Base-by-base conservation (phyloP, 2,329 filamentous ascomycete genomes). In the Botryotinia narcissicola region DNA sequence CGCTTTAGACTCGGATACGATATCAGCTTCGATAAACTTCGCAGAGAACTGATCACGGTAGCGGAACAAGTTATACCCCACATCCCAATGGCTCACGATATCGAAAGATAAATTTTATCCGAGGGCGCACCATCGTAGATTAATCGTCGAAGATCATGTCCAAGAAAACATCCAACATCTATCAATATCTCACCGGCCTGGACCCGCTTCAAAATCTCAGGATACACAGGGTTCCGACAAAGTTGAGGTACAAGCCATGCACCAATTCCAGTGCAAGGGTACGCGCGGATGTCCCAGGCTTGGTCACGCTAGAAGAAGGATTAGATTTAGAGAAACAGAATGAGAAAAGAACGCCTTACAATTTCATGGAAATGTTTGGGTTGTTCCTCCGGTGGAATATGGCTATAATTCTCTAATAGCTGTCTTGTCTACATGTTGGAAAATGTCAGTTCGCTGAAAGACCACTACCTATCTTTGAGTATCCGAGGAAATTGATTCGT, bases 121-220 rank as follows among this genome's bases (percentile, higher is more conserved):
- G 78, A 73, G 5, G 81, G 80, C 0, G 79, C 81, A 7, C 83
- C 83, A 60, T 83, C 82, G 25, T 77, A 75, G 29, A 75, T 76
- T 25, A 84, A 76, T 29, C 80, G 79, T 32, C 82, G 81, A 14
- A 84, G 77, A 59, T 84, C 82, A 73, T 83, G 81, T 0, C 81
- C 82, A 51, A 84, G 78, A 68, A 81, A 82, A 62, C 82, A 83
- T 8, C 81, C 83, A 1, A 76, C 61, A 48, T 75, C 74, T 12
- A 76, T 66, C 20, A 76, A 77, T 8, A n/a, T 73, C 22, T 75
- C 72, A 32, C 67, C 72, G 3, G 63, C 57, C 44, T 76, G 75
- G 3, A 77, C 51, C 22, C 75, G 75, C 25, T 67, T 32, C 18
- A 78, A 46, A 25, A 78, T 73, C 4, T 62, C 61, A 9, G 68